These are phyloP conservation scores for Puya raimondii DNA, from an alignment of 176 grass and related monocot genomes.

Conservation along the genomic window DNA sequence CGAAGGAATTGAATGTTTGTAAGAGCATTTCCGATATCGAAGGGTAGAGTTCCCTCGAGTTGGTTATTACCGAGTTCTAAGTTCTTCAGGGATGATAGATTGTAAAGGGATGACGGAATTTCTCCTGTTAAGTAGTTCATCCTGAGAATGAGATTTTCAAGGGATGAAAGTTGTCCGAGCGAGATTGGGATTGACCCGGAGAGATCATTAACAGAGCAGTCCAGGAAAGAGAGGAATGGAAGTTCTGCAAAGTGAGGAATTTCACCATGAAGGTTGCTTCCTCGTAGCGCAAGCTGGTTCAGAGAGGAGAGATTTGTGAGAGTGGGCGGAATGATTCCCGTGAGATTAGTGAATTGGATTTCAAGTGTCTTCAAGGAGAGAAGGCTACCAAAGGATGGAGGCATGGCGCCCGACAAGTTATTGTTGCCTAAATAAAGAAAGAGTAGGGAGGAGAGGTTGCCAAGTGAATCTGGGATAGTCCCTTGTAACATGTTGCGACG, in stretches of 20 bases:
- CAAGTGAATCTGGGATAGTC: background rate
- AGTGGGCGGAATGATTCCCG: background rate
- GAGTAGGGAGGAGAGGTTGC: background rate
- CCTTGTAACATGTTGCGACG: slow-evolving; percentile 2
- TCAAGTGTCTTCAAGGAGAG: background rate
- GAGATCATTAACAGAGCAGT: background rate
- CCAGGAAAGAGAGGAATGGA: no score
- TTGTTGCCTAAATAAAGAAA: slow-evolving; percentile 2
- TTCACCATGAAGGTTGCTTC: no score
- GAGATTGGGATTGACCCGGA: background rate
- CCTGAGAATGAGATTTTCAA: background rate
- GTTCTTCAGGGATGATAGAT: background rate
- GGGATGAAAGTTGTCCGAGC: background rate
- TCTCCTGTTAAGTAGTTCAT: slow-evolving; percentile 19
- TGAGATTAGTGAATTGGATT: background rate
- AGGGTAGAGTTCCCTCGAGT: slow-evolving; percentile 14
- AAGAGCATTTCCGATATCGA: slow-evolving; percentile 21
- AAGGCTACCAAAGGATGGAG: slow-evolving; percentile 25
- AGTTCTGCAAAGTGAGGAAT: no score
- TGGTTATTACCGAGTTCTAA: slow-evolving; percentile 16
- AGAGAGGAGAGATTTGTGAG: background rate
- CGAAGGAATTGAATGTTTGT: slow-evolving; percentile 5
- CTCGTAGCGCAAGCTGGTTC: no score
- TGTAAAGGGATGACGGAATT: slow-evolving; percentile 19
- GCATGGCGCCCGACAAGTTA: slow-evolving; percentile 22